Evolutionary conservation across 306 rosid species (phyloP), one percentile per base, ranked within the genome.

Genomic region (Casuarina glauca): DNA sequence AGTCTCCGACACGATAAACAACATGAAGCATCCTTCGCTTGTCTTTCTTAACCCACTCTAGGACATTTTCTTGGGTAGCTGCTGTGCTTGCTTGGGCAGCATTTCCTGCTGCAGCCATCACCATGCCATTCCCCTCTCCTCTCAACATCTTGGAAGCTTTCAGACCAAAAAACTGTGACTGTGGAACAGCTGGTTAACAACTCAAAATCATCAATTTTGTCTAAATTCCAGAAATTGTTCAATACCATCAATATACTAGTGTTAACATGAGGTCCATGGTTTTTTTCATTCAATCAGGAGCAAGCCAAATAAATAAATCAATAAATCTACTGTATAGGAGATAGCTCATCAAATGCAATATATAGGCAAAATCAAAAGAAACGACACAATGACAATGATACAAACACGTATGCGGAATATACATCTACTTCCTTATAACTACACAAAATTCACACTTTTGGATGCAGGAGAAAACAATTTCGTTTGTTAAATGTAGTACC

Each of bases 1-100:
- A 73, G 81, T 93, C 97, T 48, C 95, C 97, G 46, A 93, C 97
- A n/a, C 88, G 91, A 84, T 91, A 89, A 42, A 93, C 98, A 74
- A 89, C 98, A 79, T 91, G 98, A 54, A 93, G 90, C 88, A 91
- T 64, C 84, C 90, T 86, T 73, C 95, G 72, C 64, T 87, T 89
- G 82, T 93, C 98, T 42, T 80, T 76, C 82, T 88, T 93, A 13
- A 87, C 95, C 98, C 98, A 93, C 83, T 87, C 97, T 5, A 87
- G 84, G 44, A 82, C 85, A 88, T 91, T 87, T 84, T 93, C 97
- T 17, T 84, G 85, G 41, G 89, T 73, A 71, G 93, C 76, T 35
- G 86, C 71, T 5, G 92, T 79, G 80, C 91, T 85, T 41, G 93
- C 79, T 57, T 87, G 87, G 50, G 87, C 80, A 16, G 76, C 70